These are phyloP conservation scores for Scutellaria minor DNA, from an alignment of 257 asterid species.

Conservation along the genomic window DNA sequence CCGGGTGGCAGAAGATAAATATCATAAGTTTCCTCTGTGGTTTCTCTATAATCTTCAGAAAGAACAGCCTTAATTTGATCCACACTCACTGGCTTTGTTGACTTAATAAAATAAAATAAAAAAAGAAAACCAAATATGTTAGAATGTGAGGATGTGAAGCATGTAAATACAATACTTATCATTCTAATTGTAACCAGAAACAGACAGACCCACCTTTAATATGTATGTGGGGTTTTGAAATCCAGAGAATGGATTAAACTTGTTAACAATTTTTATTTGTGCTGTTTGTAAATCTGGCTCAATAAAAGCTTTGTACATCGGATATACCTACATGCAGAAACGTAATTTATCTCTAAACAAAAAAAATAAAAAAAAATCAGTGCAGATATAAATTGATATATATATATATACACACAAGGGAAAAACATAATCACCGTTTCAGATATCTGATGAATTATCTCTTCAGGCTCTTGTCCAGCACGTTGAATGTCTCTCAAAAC, in stretches of 20 bases:
- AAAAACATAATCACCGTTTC: slow-evolving; percentile 66
- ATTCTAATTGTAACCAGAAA: slow-evolving; percentile 31
- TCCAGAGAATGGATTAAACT: slow-evolving; percentile 98
- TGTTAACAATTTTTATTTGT: slow-evolving; percentile 88
- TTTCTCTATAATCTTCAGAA: slow-evolving; percentile 63
- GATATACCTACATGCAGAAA: slow-evolving; percentile 76
- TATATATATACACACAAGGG: slow-evolving; percentile 5
- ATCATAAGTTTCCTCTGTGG: slow-evolving; percentile 92
- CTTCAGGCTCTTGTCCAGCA: slow-evolving; percentile 99
- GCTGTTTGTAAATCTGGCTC: slow-evolving; percentile 97
- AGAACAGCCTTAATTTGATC: slow-evolving; percentile 83
- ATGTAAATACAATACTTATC: neutral
- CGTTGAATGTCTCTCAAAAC: slow-evolving; percentile 98
- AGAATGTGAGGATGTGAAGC: too few species aligned
- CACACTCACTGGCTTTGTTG: slow-evolving; percentile 67
- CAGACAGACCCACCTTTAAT: slow-evolving; percentile 63
- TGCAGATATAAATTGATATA: neutral
- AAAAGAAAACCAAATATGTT: too few species aligned
- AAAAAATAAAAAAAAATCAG: slow-evolving; percentile 12
- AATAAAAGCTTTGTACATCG: slow-evolving; percentile 98
- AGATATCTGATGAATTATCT: slow-evolving; percentile 95
- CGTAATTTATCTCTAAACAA: slow-evolving; percentile 28
- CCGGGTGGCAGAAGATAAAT: slow-evolving; percentile 99
- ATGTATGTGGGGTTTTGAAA: slow-evolving; percentile 94
- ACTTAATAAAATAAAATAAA: slow-evolving; percentile 42